Base-by-base conservation (phyloP, 1,284 basidiomycete species). In the Fistulina hepatica region DNA sequence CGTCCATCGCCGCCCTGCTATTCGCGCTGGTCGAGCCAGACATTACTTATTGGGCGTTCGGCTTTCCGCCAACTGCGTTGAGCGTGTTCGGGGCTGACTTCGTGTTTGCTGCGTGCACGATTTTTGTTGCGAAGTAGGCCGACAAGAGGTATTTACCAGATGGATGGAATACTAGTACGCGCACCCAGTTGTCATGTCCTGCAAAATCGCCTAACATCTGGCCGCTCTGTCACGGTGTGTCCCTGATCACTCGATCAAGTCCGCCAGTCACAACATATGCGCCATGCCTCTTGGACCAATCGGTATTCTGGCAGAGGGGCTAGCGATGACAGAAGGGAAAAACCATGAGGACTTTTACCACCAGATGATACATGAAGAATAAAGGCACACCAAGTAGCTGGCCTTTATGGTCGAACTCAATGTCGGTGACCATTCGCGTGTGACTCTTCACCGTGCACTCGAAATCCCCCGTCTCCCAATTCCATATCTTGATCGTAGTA, bases 381-480 rank as follows among this genome's bases (percentile, higher is more conserved):
- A 6, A n/a, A 26, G 6, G 61, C 76, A 53, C 50, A 83, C 88
- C 88, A 48, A 93, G 63, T 21, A 81, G 59, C 47, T 76, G 76
- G 17, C 90, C 90, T 58, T 83, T 88, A 44, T 75, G 71, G 56
- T 93, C 89, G 55, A 85, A 94, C 52, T 91, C 85, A 34, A 89
- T 76, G 57, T 92, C 88, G 55, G 77, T 77, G 13, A 94, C 81
- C 13, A 82, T 74, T 54, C 88, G 89, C 23, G 90, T 93, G 62
- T 94, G 90, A 1, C 89, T 86, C 60, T 93, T 94, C 42, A 94
- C 61, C 6, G 91, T 93, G 42, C 85, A 63, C 57, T 94, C 91
- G 52, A 91, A 83, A 48, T 93, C 90, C 19, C 90, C 90, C 26
- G 83, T 84, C 55, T 94, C 90, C 89, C 90, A 94, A 54, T 94